Base-by-base conservation (phyloP, 2,329 filamentous ascomycete genomes). In the Colletotrichum salicis region DNA sequence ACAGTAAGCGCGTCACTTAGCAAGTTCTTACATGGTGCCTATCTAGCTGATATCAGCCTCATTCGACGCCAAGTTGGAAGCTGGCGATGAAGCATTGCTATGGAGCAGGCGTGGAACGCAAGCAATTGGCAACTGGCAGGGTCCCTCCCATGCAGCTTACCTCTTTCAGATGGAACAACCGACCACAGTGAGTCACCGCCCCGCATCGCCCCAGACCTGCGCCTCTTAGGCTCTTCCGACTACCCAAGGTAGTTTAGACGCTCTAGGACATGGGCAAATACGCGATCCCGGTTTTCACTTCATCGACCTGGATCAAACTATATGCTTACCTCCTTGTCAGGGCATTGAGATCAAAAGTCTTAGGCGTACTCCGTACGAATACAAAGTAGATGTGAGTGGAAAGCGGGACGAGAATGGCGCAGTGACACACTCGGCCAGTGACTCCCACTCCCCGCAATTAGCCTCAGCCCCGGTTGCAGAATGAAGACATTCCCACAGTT, bases 371-470 rank as follows among this genome's bases (percentile, higher is more conserved):
- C 27, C 27, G 27, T 19, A 19, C 37, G 37, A 15, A 41, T 41
- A 19, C 37, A 41, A 3, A 15, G 37, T 41, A 41, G 37, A 57
- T 19, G 19, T 33, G 12, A 24, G 10, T 37, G 22, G 22, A 31
- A 4, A 24, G 19, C 27, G 31, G 45, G 15, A 31, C 45, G 15
- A 22, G 15, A 11, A 13, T 5, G 41, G 22, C 8, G 41, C 41
- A 48, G 19, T 62, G 59, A 51, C 59, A 62, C 59, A 35, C 52
- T 52, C 60, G 60, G 60, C 31, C 60, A 54, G 45, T 37, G 60
- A 63, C 60, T 63, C 31, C 45, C 48, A 63, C 60, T 63, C 31
- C 45, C 29, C 22, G 8, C 19, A 24, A 52, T 19, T 15, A 52
- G 12, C 29, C 41, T 48, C 8, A 22, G 41, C 4, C 41, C 41